Evolutionary conservation across 805 yeast species (phyloP), one percentile per base, ranked within the genome.

Genomic region (Lipomyces yamanashiensis): DNA sequence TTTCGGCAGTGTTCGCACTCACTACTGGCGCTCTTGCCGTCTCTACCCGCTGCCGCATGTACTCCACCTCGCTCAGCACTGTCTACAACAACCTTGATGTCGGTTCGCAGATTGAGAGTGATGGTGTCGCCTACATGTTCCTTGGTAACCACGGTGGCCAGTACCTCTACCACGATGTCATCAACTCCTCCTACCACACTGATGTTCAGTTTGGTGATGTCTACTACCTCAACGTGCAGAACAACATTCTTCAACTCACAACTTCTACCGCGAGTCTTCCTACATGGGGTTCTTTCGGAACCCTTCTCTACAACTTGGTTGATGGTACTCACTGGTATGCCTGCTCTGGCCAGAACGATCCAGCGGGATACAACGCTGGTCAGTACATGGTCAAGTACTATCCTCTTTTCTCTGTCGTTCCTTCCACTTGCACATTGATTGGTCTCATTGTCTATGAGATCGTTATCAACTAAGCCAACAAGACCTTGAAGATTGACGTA

Each of bases 91-190:
- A 45, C 34, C 50, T 45, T 23, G 50, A 45, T 7, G 34, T 45
- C 34, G 50, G 50, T 23, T 45, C 50, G 13, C 50, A 45, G 50
- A 19, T 45, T 12, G 50, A 45, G 34, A 45, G 34, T 19, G 50
- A 45, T 7, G 50, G 50, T 9, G 23, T 21, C 3, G 50, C 34
- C 5, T 45, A 45, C 50, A 45, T 45, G 34, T 45, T 45, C 34
- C 34, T 45, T 6, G 50, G 50, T 9, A 45, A 45, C 34, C 50
- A 45, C 34, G 50, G 50, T 45, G 50, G 50, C 10, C 50, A 45
- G 50, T 45, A 19, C 34, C 21, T 21, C 23, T 45, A 45, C 21
- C 34, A 45, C 50, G 50, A 45, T 19, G 9, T 45, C 21, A 3
- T 45, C 13, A 45, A 45, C 50, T 21, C 50, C 7, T 4, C 50